Evolutionary conservation across 202 grass and related monocot species (phyloP).

Genomic region (Bolboschoenoplectus hybrid): DNA sequence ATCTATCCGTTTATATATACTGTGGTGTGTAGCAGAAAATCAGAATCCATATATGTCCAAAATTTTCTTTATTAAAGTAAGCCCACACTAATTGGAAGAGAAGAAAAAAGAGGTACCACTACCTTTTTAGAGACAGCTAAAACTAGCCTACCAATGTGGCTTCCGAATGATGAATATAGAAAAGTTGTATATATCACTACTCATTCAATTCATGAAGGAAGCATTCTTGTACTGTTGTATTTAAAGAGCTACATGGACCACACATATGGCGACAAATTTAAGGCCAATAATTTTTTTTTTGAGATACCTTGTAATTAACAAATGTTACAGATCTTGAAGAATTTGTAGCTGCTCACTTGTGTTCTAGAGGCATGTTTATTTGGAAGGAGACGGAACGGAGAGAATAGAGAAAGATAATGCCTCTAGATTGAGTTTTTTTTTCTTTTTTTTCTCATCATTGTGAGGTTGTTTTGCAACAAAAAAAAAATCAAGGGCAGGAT

Average conservation of each 20-base stretch:
- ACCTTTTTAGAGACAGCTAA: slow-evolving; percentile 34
- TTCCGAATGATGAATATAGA: neutral
- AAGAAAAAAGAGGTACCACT: slow-evolving; percentile 17
- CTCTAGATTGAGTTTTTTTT: neutral
- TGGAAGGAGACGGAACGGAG: neutral
- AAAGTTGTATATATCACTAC: slow-evolving; percentile 22
- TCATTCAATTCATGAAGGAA: neutral
- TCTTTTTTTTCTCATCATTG: neutral
- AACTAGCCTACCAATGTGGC: slow-evolving; percentile 35
- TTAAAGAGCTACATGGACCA: slow-evolving; percentile 28
- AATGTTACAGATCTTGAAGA: neutral
- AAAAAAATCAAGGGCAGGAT: neutral
- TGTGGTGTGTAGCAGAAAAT: too few relatives aligned
- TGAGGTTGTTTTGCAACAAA: neutral
- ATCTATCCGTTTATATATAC: too few relatives aligned
- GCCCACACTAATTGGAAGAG: slow-evolving; percentile 39
- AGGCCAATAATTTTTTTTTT: slow-evolving; percentile 11
- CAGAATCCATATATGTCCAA: neutral
- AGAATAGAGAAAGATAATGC: neutral
- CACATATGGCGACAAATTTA: slow-evolving; percentile 14
- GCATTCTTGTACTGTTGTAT: neutral
- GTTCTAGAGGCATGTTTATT: neutral
- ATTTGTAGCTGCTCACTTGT: neutral
- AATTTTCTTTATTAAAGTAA: slow-evolving; percentile 34
- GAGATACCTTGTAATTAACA: slow-evolving; percentile 3